Conservation (phyloP, 177 flowering plant genomes). For the Vitis hybrid region DNA sequence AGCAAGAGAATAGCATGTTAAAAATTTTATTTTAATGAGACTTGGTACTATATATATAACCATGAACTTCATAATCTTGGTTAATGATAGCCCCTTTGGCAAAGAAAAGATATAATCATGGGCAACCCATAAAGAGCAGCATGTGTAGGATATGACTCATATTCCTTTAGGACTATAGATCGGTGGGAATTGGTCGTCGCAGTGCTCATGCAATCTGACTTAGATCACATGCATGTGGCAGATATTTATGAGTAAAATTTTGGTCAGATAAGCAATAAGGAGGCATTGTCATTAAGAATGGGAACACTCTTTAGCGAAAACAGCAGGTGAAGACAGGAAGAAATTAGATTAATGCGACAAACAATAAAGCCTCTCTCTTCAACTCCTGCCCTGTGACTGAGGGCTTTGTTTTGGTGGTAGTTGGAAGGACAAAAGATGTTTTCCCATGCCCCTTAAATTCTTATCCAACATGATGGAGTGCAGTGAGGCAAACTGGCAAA, state of each 20-base stretch:
- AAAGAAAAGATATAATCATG: too few relatives aligned
- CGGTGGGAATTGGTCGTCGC: too few relatives aligned
- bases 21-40: too few relatives aligned
- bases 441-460: conserved; percentile 28
- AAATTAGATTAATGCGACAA: neutral
- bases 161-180: too few relatives aligned
- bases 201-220: too few relatives aligned
- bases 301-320: conserved; percentile 17
- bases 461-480: conserved; percentile 25
- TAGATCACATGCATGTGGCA: conserved; percentile 8
- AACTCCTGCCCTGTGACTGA: conserved; percentile 13
- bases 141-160: too few relatives aligned
- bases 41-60: too few relatives aligned
- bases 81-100: too few relatives aligned
- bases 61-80: too few relatives aligned
- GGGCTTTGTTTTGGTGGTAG: conserved; percentile 29
- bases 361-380: conserved; percentile 11
- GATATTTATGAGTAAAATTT: conserved; percentile 1
- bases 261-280: conserved; percentile 11
- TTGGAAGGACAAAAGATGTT: conserved; percentile 30
- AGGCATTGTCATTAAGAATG: conserved; percentile 22
- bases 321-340: conserved; percentile 15
- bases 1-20: too few relatives aligned
- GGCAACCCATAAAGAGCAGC: too few relatives aligned
- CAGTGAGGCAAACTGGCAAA: conserved; percentile 12